Percentiles rank a stretch among this genome's conserved stretches.
phyloP scores from a whole-genome alignment of 768 basidiomycete species.

The Amanita pallidorosea region DNA sequence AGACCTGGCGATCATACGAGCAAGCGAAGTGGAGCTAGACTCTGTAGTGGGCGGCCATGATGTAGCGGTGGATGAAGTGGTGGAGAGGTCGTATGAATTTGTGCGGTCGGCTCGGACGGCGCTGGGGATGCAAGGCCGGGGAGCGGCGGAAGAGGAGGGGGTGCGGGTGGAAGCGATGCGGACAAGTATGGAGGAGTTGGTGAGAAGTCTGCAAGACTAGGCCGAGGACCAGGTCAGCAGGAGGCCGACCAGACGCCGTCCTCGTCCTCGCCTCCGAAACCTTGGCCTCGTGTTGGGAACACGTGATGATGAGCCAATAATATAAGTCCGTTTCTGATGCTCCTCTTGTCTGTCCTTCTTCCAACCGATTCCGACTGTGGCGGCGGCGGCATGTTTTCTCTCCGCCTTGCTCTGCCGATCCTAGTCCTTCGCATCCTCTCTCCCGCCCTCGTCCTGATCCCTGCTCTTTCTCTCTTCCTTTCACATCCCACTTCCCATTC shows the following conservation, averaged over 20 bases:
- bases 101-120: conserved; percentile 43
- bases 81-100: conserved; percentile 50
- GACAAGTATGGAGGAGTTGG: conserved; percentile 43
- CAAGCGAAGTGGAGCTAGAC: conserved; percentile 33
- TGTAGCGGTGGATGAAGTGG: conserved; percentile 22
- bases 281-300: background rate
- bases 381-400: conserved; percentile 17
- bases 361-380: conserved; percentile 11
- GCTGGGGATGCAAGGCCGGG: conserved; percentile 41
- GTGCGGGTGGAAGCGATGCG: conserved; percentile 46
- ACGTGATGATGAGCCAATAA: conserved; percentile 17
- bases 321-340: conserved; percentile 9
- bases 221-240: too few relatives aligned
- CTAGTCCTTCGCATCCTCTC: conserved; percentile 55
- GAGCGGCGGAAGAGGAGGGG: conserved; percentile 43
- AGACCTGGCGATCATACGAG: conserved; percentile 63
- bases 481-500: conserved; percentile 33
- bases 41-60: conserved; percentile 13
- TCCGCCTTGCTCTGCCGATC: conserved; percentile 23
- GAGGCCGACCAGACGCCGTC: too few relatives aligned
- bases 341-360: conserved; percentile 1
- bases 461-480: conserved; percentile 49
- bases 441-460: conserved; percentile 53
- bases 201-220: background rate
- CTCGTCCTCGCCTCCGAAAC: too few relatives aligned